Percentiles rank a stretch among this genome's conserved stretches.
Conservation (phyloP, 1,139 yeast species). For the Debaryomyces robertsiae region DNA sequence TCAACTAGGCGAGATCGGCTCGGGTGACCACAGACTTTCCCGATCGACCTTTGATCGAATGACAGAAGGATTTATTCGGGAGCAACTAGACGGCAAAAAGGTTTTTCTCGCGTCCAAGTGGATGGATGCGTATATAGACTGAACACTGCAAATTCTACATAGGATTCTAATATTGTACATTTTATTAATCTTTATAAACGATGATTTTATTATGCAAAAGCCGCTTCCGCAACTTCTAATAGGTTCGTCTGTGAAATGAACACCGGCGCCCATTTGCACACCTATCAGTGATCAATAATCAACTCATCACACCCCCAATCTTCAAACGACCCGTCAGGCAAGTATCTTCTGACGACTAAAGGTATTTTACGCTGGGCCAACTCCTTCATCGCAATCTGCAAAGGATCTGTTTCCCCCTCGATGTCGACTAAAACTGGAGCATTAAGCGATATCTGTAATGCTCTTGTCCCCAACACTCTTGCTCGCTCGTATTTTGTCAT, state of each 20-base stretch:
- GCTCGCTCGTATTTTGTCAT: conserved; percentile 99
- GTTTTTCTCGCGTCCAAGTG: conserved; percentile 61
- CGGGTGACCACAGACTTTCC: conserved; percentile 55
- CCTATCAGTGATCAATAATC: conserved; percentile 59
- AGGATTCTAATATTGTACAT: conserved; percentile 8
- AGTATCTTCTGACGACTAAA: conserved; percentile 88
- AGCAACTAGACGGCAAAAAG: conserved; percentile 58
- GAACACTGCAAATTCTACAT: conserved; percentile 8
- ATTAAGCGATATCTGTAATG: conserved; percentile 93
- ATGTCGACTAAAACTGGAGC: conserved; percentile 98
- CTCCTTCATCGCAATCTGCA: conserved; percentile 97
- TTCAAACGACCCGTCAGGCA: conserved; percentile 96
- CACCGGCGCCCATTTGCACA: not conserved
- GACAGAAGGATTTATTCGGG: conserved; percentile 58
- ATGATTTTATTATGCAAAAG: conserved; percentile 6
- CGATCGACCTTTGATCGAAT: conserved; percentile 53
- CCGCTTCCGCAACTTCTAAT: conserved; percentile 6
- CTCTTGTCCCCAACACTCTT: conserved; percentile 93
- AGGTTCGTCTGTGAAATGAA: conserved; percentile 4
- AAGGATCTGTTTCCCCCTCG: conserved; percentile 99
- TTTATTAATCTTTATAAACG: conserved; percentile 7
- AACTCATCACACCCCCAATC: conserved; percentile 99
- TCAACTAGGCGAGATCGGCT: conserved; percentile 45
- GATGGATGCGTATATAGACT: conserved; percentile 56
- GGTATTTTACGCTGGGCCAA: conserved; percentile 94